phyloP scores from a whole-genome alignment of 116 monocot species.

The Posidonia oceanica region DNA sequence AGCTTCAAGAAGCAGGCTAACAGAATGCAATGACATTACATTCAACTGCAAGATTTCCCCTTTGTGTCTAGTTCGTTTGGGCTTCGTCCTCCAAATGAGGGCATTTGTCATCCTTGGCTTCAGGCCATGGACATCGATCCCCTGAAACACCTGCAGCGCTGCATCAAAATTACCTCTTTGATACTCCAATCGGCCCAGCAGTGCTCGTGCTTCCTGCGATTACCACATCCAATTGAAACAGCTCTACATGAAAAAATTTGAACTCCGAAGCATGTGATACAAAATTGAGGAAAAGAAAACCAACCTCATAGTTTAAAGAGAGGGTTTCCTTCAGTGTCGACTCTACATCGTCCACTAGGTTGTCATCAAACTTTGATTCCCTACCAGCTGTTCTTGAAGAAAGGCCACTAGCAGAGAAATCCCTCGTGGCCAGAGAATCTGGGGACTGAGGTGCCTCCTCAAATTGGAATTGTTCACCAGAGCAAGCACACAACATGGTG shows the following conservation, averaged over 20 bases:
- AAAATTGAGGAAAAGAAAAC: background rate
- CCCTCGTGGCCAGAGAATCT: conserved; percentile 70
- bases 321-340: conserved; percentile 58
- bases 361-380: conserved; percentile 49
- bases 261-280: background rate
- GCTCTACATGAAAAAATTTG: background rate
- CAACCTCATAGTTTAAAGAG: conserved; percentile 84
- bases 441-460: conserved; percentile 59
- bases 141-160: conserved; percentile 83
- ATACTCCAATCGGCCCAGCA: conserved; percentile 80
- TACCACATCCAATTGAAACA: background rate
- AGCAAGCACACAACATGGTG: no score
- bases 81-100: conserved; percentile 35
- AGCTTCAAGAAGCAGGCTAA: conserved; percentile 72
- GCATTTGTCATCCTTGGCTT: conserved; percentile 57
- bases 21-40: conserved; percentile 78
- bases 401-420: conserved; percentile 53
- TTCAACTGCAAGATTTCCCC: conserved; percentile 20
- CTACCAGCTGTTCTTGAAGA: conserved; percentile 45
- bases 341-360: conserved; percentile 70
- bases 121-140: conserved; percentile 54
- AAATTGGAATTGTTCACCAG: no score
- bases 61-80: conserved; percentile 30
- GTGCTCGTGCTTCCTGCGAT: conserved; percentile 74
- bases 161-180: conserved; percentile 83